Evolutionary conservation across 1,284 basidiomycete genomes (phyloP).

Genomic region (Stygiomarasmius scandens): DNA sequence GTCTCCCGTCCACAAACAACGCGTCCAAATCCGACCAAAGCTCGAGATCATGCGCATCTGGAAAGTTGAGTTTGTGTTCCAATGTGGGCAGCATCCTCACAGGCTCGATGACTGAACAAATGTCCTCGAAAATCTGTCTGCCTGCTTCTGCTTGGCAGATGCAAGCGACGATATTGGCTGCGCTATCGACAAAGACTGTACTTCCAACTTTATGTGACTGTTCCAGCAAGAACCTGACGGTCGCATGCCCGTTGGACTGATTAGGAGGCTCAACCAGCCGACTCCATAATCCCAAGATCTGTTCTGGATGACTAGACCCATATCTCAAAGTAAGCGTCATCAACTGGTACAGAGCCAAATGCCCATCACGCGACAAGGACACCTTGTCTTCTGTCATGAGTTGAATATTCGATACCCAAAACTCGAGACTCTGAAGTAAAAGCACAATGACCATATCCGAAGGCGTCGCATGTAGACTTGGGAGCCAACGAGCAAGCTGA

Average conservation of each 20-base stretch:
- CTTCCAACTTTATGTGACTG: slow-evolving; percentile 86
- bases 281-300: slow-evolving; percentile 83
- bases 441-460: slow-evolving; percentile 53
- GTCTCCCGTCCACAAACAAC: slow-evolving; percentile 72
- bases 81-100: slow-evolving; percentile 78
- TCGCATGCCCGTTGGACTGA: slow-evolving; percentile 76
- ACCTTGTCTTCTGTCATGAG: slow-evolving; percentile 66
- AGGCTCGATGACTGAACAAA: slow-evolving; percentile 85
- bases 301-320: slow-evolving; percentile 77
- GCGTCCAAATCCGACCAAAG: slow-evolving; percentile 75
- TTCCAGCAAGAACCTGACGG: slow-evolving; percentile 84
- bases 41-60: slow-evolving; percentile 71
- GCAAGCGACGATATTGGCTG: slow-evolving; percentile 83
- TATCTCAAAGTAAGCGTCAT: slow-evolving; percentile 85
- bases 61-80: slow-evolving; percentile 70
- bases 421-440: slow-evolving; percentile 73
- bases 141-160: slow-evolving; percentile 82
- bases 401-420: slow-evolving; percentile 79
- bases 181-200: slow-evolving; percentile 77
- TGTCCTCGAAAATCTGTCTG: slow-evolving; percentile 76
- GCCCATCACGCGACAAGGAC: slow-evolving; percentile 61
- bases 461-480: slow-evolving; percentile 61
- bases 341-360: slow-evolving; percentile 78
- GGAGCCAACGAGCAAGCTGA: slow-evolving; percentile 77
- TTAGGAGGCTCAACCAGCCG: slow-evolving; percentile 73